These are phyloP conservation scores for Vinca minor DNA, from an alignment of 257 asterid genomes.

Conservation along the genomic window DNA sequence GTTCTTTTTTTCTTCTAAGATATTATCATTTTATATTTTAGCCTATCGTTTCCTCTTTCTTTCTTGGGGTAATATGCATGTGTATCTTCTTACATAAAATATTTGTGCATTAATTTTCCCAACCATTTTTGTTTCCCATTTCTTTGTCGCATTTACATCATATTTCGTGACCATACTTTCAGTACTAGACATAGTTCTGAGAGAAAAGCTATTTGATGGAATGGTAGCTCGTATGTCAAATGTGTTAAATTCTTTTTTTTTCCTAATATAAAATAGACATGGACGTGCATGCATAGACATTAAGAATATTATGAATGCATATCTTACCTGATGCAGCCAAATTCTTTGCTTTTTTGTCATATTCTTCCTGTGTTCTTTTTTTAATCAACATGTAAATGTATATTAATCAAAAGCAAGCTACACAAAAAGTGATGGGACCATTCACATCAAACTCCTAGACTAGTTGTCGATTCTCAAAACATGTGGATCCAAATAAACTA, in stretches of 20 bases:
- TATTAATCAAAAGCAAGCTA: no score
- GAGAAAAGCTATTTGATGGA: not conserved
- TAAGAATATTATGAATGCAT: not conserved
- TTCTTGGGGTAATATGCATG: not conserved
- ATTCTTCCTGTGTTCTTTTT: not conserved
- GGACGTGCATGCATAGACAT: conserved; percentile 1
- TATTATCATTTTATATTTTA: no score
- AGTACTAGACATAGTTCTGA: not conserved
- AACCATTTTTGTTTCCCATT: not conserved
- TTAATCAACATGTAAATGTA: no score
- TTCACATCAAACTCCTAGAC: no score
- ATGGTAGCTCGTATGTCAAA: not conserved
- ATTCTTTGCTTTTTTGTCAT: not conserved
- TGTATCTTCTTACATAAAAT: not conserved
- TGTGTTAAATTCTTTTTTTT: not conserved
- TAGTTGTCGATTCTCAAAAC: no score
- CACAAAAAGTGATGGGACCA: no score
- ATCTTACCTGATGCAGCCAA: not conserved
- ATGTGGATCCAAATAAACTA: no score
- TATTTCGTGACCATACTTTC: not conserved
- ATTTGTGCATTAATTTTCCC: not conserved
- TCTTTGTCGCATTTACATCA: not conserved
- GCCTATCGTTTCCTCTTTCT: no score
- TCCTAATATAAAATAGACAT: not conserved
- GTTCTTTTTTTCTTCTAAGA: no score